Evolutionary conservation across 805 yeast species (phyloP).

Genomic region (Pichia insulana): DNA sequence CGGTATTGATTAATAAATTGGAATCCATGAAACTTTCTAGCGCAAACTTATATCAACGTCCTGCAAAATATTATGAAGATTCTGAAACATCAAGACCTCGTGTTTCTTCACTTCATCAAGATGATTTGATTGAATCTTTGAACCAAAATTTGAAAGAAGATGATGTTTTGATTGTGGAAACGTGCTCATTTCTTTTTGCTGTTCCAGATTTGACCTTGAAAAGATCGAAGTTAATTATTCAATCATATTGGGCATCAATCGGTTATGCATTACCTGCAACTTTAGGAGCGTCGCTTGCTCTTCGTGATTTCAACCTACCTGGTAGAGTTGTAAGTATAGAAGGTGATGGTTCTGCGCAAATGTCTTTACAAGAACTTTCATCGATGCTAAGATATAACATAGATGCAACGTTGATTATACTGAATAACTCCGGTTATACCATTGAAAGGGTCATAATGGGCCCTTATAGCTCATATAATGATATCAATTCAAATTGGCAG

Average conservation of each 20-base stretch:
- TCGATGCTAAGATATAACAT: constrained; percentile 33
- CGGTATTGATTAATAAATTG: constrained; percentile 29
- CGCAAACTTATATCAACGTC: constrained; percentile 1
- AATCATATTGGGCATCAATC: constrained; percentile 40
- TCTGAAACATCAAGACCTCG: neutral
- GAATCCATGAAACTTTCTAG: constrained; percentile 20
- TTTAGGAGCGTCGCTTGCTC: constrained; percentile 38
- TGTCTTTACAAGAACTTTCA: constrained; percentile 43
- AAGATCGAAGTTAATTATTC: constrained; percentile 30
- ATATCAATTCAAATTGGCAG: constrained; percentile 41
- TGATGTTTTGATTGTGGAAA: constrained; percentile 38
- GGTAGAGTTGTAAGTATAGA: constrained; percentile 36
- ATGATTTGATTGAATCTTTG: constrained; percentile 29
- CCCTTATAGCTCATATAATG: constrained; percentile 42
- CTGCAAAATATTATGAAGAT: constrained; percentile 4
- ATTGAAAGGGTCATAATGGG: constrained; percentile 44
- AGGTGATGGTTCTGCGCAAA: constrained; percentile 52
- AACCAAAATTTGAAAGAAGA: constrained; percentile 28
- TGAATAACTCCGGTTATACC: constrained; percentile 46
- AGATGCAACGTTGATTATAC: constrained; percentile 34
- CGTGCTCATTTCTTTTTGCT: constrained; percentile 40
- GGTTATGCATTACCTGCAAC: constrained; percentile 47
- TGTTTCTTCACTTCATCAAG: constrained; percentile 22
- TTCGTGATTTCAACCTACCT: constrained; percentile 30
- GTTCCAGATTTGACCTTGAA: constrained; percentile 30